Evolutionary conservation across 2,329 filamentous ascomycete species (phyloP), one percentile per base, ranked within the genome.

Genomic region (Ophiostoma ips): DNA sequence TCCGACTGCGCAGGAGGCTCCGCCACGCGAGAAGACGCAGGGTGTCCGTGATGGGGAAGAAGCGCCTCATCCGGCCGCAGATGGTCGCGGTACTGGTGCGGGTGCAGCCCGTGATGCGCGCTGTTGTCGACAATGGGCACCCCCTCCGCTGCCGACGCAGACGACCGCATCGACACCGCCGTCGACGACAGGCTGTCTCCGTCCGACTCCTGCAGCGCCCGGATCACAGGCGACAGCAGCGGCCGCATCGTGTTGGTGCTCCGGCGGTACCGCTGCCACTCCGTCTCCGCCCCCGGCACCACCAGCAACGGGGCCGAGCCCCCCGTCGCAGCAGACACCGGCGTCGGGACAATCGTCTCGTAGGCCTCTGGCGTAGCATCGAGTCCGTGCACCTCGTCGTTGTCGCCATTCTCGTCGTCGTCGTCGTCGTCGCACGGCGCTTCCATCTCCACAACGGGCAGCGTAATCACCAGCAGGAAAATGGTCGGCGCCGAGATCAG

Each of bases 401-500:
- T n/a, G n/a, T n/a, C n/a, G n/a, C n/a, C n/a, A n/a, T n/a, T n/a
- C n/a, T n/a, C n/a, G 34, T 58, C 59, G 4, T 66, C 63, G 5
- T 72, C 69, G 1, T 62, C 63, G 5, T 65, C 66, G 3, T 70
- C 66, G 12, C 79, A 75, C 8, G 75, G 71, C 15, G 71, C 66
- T 38, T 77, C 75, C 1, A 77, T 76, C 59, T 96, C 90, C 6
- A 95, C 86, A 1, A 98, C 88, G 0, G 94, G 92, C 5, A 98
- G 66, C 0, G 92, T 98, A 44, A 92, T 79, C 1, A 90, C 90
- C 4, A 98, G 72, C 2, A 96, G 68, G 55, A 98, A 86, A 35
- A 98, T 87, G 58, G 84, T 94, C 1, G 89, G 86, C n/a, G 87
- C 82, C 8, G 89, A 89, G 35, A 94, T 73, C 11, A 92, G 59